Evolutionary conservation across 2,329 filamentous ascomycete genomes (phyloP), one percentile per base, ranked within the genome.

Genomic region (Ustulina deusta): DNA sequence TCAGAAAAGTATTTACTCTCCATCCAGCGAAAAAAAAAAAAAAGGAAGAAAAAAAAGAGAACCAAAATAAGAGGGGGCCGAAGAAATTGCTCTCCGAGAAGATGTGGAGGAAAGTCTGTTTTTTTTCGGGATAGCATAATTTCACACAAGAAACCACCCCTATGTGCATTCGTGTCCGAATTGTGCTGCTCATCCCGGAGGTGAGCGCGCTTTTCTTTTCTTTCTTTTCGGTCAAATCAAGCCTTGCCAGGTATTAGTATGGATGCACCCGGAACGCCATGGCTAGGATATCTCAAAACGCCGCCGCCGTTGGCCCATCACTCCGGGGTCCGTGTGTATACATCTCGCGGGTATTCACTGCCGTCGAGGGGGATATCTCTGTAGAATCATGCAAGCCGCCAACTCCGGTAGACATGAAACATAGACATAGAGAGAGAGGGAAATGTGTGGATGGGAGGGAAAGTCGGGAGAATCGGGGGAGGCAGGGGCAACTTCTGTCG

Each of bases 341-440:
- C 54, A 29, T 64, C 38, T 67, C 52, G 60, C 67, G 20, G 20
- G 63, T 55, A 49, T 49, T 57, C 32, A 42, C 36, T 48, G 59
- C 65, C 49, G 27, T 9, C 34, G 54, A 54, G 40, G 20, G 58
- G 63, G 63, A 69, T 69, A 63, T 69, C 60, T 69, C 34, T 54
- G 15, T 60, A 52, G 44, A 69, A 63, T 55, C 36, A 64, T 29
- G 4, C 29, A 62, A 61, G 34, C 64, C 64, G 51, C 63, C 66
- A 68, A 69, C 68, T 54, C 68, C 61, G 9, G 34, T 61, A 38
- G 11, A 9, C 25, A 54, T 62, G 13, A 10, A 58, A 62, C 42
- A 22, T 20, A 46, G 59, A 66, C 6, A 44, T 32, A 20, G 17
- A 51, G n/a, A 44, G 58, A 17, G 29, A 58, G 52, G 40, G n/a